Evolutionary conservation across 768 basidiomycete species (phyloP).

Genomic region (Lepiota brunneoincarnata): DNA sequence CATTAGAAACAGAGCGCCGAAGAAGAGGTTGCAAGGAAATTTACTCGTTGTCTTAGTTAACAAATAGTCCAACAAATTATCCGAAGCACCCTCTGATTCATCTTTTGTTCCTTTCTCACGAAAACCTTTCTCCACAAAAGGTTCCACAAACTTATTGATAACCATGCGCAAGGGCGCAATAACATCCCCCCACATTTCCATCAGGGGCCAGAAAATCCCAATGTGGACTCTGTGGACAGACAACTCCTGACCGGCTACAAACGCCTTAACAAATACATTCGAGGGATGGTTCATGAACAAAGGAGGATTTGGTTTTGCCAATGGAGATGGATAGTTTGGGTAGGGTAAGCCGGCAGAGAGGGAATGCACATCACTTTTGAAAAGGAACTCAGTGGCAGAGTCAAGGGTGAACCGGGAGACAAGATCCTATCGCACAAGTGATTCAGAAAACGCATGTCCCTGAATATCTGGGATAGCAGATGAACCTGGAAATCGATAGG

Average conservation of each 20-base stretch:
- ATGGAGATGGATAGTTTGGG: slow-evolving; percentile 28
- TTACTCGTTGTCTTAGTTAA: slow-evolving; percentile 11
- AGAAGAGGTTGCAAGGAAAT: not conserved
- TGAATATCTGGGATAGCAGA: not conserved
- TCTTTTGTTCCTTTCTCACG: slow-evolving; percentile 5
- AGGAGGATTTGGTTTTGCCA: slow-evolving; percentile 22
- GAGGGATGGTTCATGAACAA: slow-evolving; percentile 31
- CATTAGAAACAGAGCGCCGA: not conserved
- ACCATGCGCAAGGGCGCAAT: slow-evolving; percentile 7
- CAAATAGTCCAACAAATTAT: slow-evolving; percentile 15
- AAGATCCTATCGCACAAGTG: slow-evolving; percentile 31
- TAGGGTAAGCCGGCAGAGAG: slow-evolving; percentile 50
- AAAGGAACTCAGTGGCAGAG: slow-evolving; percentile 60
- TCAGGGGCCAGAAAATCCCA: slow-evolving; percentile 29
- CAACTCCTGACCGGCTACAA: slow-evolving; percentile 40
- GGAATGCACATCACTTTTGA: slow-evolving; percentile 48
- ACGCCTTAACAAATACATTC: slow-evolving; percentile 45
- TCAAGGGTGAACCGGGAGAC: slow-evolving; percentile 60
- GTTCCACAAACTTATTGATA: slow-evolving; percentile 15
- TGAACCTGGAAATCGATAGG: slow-evolving; percentile 62
- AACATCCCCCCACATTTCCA: slow-evolving; percentile 16
- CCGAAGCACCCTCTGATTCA: not conserved
- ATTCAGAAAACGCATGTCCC: not conserved
- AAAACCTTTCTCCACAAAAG: slow-evolving; percentile 16
- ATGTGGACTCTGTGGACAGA: slow-evolving; percentile 34